A percentile compares a stretch with the other conserved stretches of the same genome.
phyloP scores from a whole-genome alignment of 1,139 yeast genomes.

The Blastobotrys arbuscula region DNA sequence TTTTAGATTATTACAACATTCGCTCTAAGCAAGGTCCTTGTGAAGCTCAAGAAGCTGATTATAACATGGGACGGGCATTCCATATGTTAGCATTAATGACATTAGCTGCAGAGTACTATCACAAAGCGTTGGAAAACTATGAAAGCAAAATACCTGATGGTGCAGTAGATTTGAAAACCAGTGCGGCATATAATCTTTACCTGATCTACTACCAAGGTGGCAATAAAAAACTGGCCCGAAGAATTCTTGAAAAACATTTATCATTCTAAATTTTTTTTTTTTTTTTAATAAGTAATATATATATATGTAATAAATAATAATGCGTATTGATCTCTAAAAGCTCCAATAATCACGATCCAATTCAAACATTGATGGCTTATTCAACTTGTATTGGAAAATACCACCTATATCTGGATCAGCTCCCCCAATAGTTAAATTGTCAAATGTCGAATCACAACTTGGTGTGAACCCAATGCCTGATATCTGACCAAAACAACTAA shows the following conservation, averaged over 20 bases:
- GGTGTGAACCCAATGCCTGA: constrained; percentile 51
- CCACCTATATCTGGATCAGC: constrained; percentile 42
- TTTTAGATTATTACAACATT: constrained; percentile 62
- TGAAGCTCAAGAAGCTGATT: constrained; percentile 72
- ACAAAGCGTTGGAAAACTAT: constrained; percentile 47
- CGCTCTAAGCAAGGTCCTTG: constrained; percentile 38
- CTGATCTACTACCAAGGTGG: constrained; percentile 74
- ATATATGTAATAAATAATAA: constrained; percentile 34
- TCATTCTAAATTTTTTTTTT: constrained; percentile 28
- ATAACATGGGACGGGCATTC: constrained; percentile 78
- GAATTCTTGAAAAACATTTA: constrained; percentile 60
- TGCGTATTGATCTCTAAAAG: neutral
- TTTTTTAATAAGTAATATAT: neutral
- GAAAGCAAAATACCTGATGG: constrained; percentile 26
- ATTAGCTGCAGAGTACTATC: constrained; percentile 67
- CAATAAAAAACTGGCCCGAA: constrained; percentile 57
- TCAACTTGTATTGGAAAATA: constrained; percentile 41
- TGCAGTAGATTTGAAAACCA: constrained; percentile 56
- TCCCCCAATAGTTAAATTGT: neutral
- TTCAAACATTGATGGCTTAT: neutral
- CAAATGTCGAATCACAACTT: constrained; percentile 26
- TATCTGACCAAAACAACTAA: constrained; percentile 55
- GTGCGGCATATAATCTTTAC: constrained; percentile 81
- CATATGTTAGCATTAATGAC: constrained; percentile 74
- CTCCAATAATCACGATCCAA: neutral